Conservation (phyloP, 331 rosid species). For the Dryas integrifolia region DNA sequence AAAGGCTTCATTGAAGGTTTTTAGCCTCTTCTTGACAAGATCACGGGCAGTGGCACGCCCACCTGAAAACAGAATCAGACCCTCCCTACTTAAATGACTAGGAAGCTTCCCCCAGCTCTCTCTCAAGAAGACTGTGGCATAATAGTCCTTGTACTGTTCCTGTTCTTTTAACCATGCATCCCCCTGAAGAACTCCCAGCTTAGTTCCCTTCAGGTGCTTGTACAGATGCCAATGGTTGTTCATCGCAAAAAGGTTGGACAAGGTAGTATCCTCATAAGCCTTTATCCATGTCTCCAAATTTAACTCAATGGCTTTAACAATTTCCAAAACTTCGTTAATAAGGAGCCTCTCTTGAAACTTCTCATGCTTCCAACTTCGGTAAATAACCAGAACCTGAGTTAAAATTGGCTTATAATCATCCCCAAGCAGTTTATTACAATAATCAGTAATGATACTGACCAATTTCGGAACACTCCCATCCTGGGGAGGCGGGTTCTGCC, state of each 20-base stretch:
- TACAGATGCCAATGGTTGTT: conserved; percentile 84
- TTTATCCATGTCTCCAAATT: conserved; percentile 83
- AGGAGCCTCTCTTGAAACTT: conserved; percentile 85
- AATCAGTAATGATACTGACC: conserved; percentile 79
- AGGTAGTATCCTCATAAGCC: conserved; percentile 58
- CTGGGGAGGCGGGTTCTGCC: conserved; percentile 75
- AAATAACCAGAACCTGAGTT: conserved; percentile 83
- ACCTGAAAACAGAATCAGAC: conserved; percentile 89
- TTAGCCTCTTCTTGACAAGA: conserved; percentile 92
- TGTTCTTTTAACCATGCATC: conserved; percentile 70
- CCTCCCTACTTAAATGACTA: conserved; percentile 84
- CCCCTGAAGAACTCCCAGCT: conserved; percentile 72
- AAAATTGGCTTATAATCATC: conserved; percentile 84
- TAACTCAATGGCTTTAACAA: conserved; percentile 67
- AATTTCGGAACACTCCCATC: conserved; percentile 79
- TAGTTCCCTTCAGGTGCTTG: conserved; percentile 83
- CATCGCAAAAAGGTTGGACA: conserved; percentile 80
- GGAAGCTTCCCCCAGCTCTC: conserved; percentile 99
- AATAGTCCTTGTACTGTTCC: conserved; percentile 74
- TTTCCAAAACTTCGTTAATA: conserved; percentile 55
- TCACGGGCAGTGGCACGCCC: conserved; percentile 99
- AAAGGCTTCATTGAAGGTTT: conserved; percentile 77
- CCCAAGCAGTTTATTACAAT: conserved; percentile 85
- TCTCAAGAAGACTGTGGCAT: conserved; percentile 56
- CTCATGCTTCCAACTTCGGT: conserved; percentile 90